Base-by-base conservation (phyloP, 495 filamentous ascomycete species). In the Hypomontagnella monticulosa region DNA sequence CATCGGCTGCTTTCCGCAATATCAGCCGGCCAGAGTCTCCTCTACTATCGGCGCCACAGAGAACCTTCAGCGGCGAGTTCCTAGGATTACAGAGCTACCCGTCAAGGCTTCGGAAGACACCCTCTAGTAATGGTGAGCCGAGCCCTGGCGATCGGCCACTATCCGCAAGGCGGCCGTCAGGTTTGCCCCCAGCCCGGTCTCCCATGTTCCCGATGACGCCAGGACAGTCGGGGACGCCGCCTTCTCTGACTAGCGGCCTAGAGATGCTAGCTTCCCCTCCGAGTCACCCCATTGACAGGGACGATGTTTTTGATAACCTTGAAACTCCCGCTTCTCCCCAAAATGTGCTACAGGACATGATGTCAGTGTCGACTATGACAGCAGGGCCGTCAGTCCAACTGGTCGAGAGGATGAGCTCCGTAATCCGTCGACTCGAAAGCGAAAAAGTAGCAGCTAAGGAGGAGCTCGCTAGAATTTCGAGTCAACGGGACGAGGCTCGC, bases 321-420 rank as follows among this genome's bases (percentile, higher is more conserved):
- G 80, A 80, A 34, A 84, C 83, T 18, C 83, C 84, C 10, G 83
- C 84, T 7, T 88, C 91, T 4, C 91, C 90, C 3, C 88, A 88
- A 23, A 87, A 87, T 53, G 86, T 90, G 14, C 84, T 94, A 68
- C 90, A 93, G 67, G 94, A 98, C 67, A 89, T 97, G 73, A 84
- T 96, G 30, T 95, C 91, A 11, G 92, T 91, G 14, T 95, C 91
- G 2, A 96, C 95, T 5, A 87, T 90, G 15, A 93, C 87, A 4
- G 92, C 95, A 0, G 95, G 95, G 0, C 95, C 95, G 3, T 94
- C 91, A 3, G 94, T 99, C 2, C 95, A 98, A 75, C 84, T 99
- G 0, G 93, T 99, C 4, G 95, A 98, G 76, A 89, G 96, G 42
- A 97, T 99, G 94, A 92, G 89, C 63, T 91, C 93, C 34, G 90